These are phyloP conservation scores for Hypoxylon sp. DNA, from an alignment of 2,329 filamentous ascomycete genomes.

Conservation along the genomic window DNA sequence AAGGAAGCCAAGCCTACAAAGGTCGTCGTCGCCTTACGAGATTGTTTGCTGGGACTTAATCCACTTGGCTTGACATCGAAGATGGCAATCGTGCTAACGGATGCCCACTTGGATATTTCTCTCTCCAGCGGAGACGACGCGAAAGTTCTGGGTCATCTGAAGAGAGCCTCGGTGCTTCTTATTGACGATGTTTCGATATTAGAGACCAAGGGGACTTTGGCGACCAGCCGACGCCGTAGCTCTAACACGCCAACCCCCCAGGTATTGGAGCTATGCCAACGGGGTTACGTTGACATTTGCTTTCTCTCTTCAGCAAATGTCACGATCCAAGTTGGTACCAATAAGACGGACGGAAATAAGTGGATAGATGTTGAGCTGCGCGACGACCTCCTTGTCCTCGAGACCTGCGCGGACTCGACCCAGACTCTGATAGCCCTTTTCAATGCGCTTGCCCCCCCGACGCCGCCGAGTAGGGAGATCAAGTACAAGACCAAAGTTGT, in stretches of 20 bases:
- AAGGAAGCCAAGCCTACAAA: conserved; percentile 64
- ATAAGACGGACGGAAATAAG: conserved; percentile 65
- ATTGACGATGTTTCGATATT: conserved; percentile 74
- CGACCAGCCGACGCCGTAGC: conserved; percentile 45
- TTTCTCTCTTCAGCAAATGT: conserved; percentile 84
- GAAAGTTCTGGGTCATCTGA: conserved; percentile 71
- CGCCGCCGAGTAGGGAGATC: conserved; percentile 79
- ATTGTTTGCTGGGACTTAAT: conserved; percentile 85
- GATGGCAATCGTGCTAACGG: conserved; percentile 78
- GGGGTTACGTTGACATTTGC: conserved; percentile 86
- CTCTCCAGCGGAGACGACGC: conserved; percentile 72
- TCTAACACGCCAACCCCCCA: conserved; percentile 57
- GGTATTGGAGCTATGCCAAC: conserved; percentile 64
- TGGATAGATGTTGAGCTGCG: conserved; percentile 81
- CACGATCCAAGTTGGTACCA: conserved; percentile 65
- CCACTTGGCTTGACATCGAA: conserved; percentile 79
- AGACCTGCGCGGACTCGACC: conserved; percentile 96
- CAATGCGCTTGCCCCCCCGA: conserved; percentile 82
- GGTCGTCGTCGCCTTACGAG: conserved; percentile 77
- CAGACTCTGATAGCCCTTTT: conserved; percentile 85
- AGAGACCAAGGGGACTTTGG: conserved; percentile 52
- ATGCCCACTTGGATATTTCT: conserved; percentile 74
- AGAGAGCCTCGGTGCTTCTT: conserved; percentile 82
- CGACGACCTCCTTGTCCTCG: conserved; percentile 87
- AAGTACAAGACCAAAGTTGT: conserved; percentile 90